These are phyloP conservation scores for Scedosporium dehoogii DNA, from an alignment of 2,329 filamentous ascomycete genomes.

Conservation along the genomic window DNA sequence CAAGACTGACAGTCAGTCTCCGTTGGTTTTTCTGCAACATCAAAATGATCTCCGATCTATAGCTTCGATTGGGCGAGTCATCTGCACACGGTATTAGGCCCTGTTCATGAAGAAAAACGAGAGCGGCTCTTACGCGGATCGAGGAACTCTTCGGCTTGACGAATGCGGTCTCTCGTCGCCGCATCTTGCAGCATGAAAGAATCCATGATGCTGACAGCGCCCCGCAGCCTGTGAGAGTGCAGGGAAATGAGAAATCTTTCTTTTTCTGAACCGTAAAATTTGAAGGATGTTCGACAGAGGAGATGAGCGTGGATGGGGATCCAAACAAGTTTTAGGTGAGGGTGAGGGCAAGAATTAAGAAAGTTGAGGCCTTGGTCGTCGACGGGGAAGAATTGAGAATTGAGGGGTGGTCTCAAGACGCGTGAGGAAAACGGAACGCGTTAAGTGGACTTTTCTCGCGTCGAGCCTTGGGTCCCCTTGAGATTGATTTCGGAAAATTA, in stretches of 20 bases:
- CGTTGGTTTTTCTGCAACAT: constrained; percentile 61
- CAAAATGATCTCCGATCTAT: constrained; percentile 77
- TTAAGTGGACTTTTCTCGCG: constrained; percentile 5
- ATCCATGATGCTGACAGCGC: constrained; percentile 48
- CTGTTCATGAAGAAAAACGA: neutral
- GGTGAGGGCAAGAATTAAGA: neutral
- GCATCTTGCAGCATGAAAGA: constrained; percentile 71
- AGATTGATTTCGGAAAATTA: neutral
- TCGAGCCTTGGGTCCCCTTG: neutral
- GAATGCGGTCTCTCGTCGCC: constrained; percentile 71
- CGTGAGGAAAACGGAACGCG: neutral
- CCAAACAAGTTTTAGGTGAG: neutral
- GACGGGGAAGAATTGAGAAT: neutral
- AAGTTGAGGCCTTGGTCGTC: too few relatives aligned
- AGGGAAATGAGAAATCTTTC: neutral
- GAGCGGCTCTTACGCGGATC: constrained; percentile 64
- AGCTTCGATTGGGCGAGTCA: constrained; percentile 54
- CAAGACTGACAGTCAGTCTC: constrained; percentile 64
- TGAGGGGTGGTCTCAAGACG: constrained; percentile 1
- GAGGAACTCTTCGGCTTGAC: constrained; percentile 82
- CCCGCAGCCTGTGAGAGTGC: neutral
- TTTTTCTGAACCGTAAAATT: too few relatives aligned
- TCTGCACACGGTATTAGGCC: constrained; percentile 21
- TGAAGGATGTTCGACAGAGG: neutral
- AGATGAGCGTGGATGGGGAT: neutral